Conservation (phyloP, 345 rosid species). For the Eutrema japonicum region DNA sequence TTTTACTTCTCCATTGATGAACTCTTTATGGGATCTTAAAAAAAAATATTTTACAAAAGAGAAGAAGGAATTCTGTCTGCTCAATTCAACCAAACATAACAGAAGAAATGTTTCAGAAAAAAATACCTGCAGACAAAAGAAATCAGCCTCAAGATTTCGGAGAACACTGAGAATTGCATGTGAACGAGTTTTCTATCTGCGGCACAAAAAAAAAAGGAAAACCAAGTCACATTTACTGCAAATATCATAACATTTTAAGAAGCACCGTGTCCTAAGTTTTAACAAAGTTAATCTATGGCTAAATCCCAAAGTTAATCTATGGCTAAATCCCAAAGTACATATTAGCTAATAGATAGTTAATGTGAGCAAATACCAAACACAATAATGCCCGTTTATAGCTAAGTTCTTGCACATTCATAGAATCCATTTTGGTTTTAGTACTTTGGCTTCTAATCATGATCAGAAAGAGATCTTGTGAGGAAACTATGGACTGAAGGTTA, state of each 20-base stretch:
- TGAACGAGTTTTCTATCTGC: constrained; percentile 91
- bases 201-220: constrained; percentile 23
- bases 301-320: neutral
- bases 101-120: neutral
- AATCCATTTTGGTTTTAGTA: neutral
- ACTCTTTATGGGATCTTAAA: too few relatives aligned
- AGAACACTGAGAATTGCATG: constrained; percentile 68
- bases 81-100: neutral
- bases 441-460: constrained; percentile 16
- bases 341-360: neutral
- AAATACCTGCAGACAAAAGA: constrained; percentile 85
- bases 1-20: too few relatives aligned
- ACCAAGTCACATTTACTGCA: constrained; percentile 11
- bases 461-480: neutral
- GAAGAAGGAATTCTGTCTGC: neutral
- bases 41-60: neutral
- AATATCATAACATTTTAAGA: neutral
- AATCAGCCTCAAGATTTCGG: constrained; percentile 62
- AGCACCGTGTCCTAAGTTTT: neutral
- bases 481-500: neutral
- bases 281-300: constrained; percentile 1
- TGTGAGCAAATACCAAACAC: constrained; percentile 1
- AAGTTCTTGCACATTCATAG: neutral
- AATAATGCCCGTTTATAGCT: neutral
- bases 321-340: constrained; percentile 3